Conservation (phyloP, 768 basidiomycete genomes). For the Hygrophorus russula region DNA sequence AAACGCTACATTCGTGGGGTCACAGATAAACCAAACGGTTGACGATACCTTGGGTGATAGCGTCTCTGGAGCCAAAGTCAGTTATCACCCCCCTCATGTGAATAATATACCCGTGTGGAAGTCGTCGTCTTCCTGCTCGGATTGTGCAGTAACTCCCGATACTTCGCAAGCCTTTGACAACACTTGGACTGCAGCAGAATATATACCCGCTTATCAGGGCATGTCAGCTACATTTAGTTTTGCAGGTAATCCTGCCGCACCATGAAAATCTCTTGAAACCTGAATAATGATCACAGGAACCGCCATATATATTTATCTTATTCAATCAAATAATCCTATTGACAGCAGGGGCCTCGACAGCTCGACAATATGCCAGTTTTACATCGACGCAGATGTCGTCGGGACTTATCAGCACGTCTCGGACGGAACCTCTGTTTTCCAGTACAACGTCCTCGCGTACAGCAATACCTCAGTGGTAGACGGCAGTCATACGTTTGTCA, state of each 20-base stretch:
- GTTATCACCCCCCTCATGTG: slow-evolving; percentile 8
- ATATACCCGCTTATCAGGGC: slow-evolving; percentile 6
- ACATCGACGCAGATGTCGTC: slow-evolving; percentile 7
- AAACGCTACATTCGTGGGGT: neutral
- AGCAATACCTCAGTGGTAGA: slow-evolving; percentile 4
- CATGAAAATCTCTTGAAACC: neutral
- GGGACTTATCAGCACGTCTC: slow-evolving; percentile 11
- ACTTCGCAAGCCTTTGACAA: slow-evolving; percentile 5
- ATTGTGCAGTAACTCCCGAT: slow-evolving; percentile 7
- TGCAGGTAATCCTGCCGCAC: slow-evolving; percentile 3
- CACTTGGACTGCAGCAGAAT: slow-evolving; percentile 11
- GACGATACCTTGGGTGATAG: slow-evolving; percentile 12
- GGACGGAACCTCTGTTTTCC: slow-evolving; percentile 5
- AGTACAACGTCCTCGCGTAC: slow-evolving; percentile 11
- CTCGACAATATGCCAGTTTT: slow-evolving; percentile 7
- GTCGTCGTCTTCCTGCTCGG: slow-evolving; percentile 2
- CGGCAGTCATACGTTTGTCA: slow-evolving; percentile 9
- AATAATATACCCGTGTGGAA: neutral
- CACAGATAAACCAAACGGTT: slow-evolving; percentile 11
- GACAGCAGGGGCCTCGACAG: slow-evolving; percentile 2
- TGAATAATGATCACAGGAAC: slow-evolving; percentile 5
- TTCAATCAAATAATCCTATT: slow-evolving; percentile 9
- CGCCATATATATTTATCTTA: slow-evolving; percentile 12
- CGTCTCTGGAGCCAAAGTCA: slow-evolving; percentile 5
- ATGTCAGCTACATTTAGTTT: slow-evolving; percentile 10